Conservation (phyloP, 2,329 filamentous ascomycete genomes). For the Colletotrichum neosansevieriae region DNA sequence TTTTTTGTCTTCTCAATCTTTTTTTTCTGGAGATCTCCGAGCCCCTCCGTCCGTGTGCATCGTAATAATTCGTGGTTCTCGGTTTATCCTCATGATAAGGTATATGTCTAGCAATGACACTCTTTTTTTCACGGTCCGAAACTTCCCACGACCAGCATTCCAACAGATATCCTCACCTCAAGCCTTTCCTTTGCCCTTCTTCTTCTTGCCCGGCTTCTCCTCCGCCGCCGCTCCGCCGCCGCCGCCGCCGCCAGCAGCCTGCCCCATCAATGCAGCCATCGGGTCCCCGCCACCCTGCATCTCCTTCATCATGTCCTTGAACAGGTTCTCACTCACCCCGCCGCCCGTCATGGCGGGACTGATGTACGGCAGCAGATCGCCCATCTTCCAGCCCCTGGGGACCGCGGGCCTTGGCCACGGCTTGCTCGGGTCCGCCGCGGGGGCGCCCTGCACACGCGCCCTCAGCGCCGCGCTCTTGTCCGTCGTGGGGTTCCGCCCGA, state of each 20-base stretch:
- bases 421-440: constrained; percentile 72
- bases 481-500: constrained; percentile 82
- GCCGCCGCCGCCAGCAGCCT: constrained; percentile 47
- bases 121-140: constrained; percentile 4
- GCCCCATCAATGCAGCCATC: constrained; percentile 58
- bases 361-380: constrained; percentile 84
- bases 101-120: constrained; percentile 15
- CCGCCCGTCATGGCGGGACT: constrained; percentile 92
- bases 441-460: constrained; percentile 79
- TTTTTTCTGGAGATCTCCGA: neutral
- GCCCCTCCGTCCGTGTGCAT: constrained; percentile 11
- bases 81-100: constrained; percentile 17
- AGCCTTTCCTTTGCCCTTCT: constrained; percentile 61
- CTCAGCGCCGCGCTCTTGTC: constrained; percentile 75
- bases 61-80: constrained; percentile 6
- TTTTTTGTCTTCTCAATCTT: neutral
- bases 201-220: constrained; percentile 62
- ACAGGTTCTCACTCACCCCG: constrained; percentile 92
- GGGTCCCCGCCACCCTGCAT: constrained; percentile 72
- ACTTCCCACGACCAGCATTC: neutral
- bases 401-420: constrained; percentile 79
- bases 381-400: constrained; percentile 93
- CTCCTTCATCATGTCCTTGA: constrained; percentile 97
- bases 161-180: constrained; percentile 22
- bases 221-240: constrained; percentile 43